Evolutionary conservation across 148 eudicot genomes (phyloP).

Genomic region (Cornus kousa): DNA sequence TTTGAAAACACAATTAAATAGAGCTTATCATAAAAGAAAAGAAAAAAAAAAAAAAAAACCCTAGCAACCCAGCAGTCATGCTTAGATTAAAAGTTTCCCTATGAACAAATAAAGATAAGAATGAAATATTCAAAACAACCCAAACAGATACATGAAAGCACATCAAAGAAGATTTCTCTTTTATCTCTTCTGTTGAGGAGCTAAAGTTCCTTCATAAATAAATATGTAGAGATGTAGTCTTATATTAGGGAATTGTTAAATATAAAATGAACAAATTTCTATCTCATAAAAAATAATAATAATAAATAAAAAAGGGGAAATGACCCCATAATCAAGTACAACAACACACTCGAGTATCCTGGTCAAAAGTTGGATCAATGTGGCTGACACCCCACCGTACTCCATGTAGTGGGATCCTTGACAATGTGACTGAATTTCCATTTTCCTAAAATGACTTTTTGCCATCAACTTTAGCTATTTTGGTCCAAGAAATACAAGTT

Average conservation of each 20-base stretch:
- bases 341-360: background rate
- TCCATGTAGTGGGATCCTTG: no score
- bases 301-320: no score
- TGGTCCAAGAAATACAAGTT: background rate
- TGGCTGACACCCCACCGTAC: no score
- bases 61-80: conserved; percentile 8
- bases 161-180: background rate
- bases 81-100: background rate
- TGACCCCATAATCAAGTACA: background rate
- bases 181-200: background rate
- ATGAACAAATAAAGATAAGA: background rate
- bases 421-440: no score
- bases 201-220: background rate
- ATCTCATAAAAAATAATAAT: no score
- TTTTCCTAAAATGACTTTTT: no score
- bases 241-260: no score
- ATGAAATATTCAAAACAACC: background rate
- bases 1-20: background rate
- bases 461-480: no score
- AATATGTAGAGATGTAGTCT: no score
- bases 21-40: background rate
- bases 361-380: background rate
- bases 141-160: background rate
- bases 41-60: background rate
- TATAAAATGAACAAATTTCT: no score